Conservation (phyloP, 192 early-diverging fungal species). For the Chytriomyces hyalinus region DNA sequence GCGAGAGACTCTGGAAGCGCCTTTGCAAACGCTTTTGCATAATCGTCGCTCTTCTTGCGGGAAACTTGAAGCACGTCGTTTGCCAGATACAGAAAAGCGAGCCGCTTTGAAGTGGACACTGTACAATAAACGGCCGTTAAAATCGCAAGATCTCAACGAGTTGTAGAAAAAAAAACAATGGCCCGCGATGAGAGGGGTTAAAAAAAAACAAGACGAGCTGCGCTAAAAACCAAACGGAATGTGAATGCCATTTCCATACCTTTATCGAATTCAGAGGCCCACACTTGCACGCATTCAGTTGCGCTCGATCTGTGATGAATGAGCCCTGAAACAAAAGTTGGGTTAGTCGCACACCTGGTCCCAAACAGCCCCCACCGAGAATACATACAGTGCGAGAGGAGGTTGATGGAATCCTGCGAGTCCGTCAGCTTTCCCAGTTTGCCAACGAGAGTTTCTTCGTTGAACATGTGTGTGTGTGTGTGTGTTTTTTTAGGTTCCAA, state of each 20-base stretch:
- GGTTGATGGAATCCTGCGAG: slow-evolving; percentile 49
- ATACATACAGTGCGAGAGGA: slow-evolving; percentile 46
- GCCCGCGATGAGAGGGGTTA: too few species aligned
- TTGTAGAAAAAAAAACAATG: too few species aligned
- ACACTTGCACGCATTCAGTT: slow-evolving; percentile 37
- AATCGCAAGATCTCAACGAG: too few species aligned
- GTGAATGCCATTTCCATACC: slow-evolving; percentile 25
- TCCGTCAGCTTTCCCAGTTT: slow-evolving; percentile 50
- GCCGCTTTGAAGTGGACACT: slow-evolving; percentile 32
- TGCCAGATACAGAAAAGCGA: slow-evolving; percentile 47
- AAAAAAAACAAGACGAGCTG: too few species aligned
- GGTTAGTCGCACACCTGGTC: not conserved
- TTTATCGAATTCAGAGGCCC: slow-evolving; percentile 47
- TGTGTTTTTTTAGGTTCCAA: too few species aligned
- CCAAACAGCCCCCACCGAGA: not conserved
- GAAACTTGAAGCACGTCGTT: slow-evolving; percentile 56
- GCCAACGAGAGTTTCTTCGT: slow-evolving; percentile 30
- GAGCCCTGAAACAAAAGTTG: slow-evolving; percentile 40
- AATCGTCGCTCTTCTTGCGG: slow-evolving; percentile 49
- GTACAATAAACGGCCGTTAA: not conserved
- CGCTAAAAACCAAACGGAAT: too few species aligned
- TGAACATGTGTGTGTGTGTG: slow-evolving; percentile 29
- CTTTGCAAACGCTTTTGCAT: slow-evolving; percentile 40
- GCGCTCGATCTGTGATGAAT: slow-evolving; percentile 54
- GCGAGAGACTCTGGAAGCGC: slow-evolving; percentile 43